Conservation (phyloP, 148 eudicot species). For the Salicornia ramosissima region DNA sequence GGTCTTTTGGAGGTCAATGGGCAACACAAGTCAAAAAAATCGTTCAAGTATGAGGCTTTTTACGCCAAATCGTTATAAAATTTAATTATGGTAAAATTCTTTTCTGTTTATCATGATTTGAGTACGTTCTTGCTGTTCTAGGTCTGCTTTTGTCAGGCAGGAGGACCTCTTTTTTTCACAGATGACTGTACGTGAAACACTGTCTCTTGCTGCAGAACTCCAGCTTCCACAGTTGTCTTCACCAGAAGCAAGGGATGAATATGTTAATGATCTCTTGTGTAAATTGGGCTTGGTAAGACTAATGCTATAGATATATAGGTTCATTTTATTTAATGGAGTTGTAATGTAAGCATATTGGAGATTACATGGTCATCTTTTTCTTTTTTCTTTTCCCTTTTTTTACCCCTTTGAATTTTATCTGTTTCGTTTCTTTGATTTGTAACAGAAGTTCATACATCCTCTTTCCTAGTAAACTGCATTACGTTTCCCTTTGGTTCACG, state of each 20-base stretch:
- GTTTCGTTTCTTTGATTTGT: not conserved
- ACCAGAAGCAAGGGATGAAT: constrained; percentile 67
- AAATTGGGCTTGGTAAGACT: constrained; percentile 84
- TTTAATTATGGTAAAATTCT: not conserved
- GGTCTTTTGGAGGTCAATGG: constrained; percentile 96
- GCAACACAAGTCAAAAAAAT: constrained; percentile 41
- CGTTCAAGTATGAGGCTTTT: constrained; percentile 57
- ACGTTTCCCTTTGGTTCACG: too few relatives aligned
- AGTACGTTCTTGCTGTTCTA: constrained; percentile 27
- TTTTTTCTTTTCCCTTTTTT: not conserved
- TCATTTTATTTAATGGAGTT: not conserved
- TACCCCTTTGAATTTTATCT: not conserved
- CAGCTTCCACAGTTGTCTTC: constrained; percentile 82
- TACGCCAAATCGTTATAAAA: not conserved
- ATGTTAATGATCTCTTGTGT: constrained; percentile 72
- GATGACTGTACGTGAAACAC: constrained; percentile 92
- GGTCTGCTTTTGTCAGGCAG: constrained; percentile 92
- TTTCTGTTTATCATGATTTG: constrained; percentile 1
- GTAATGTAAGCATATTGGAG: not conserved
- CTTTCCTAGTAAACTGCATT: not conserved
- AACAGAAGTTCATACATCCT: not conserved
- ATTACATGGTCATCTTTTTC: not conserved
- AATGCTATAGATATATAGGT: constrained; percentile 13
- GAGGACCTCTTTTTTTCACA: constrained; percentile 98
- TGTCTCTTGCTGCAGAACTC: constrained; percentile 93